Conservation (phyloP, 805 yeast genomes). For the Yamadazyma olivae region DNA sequence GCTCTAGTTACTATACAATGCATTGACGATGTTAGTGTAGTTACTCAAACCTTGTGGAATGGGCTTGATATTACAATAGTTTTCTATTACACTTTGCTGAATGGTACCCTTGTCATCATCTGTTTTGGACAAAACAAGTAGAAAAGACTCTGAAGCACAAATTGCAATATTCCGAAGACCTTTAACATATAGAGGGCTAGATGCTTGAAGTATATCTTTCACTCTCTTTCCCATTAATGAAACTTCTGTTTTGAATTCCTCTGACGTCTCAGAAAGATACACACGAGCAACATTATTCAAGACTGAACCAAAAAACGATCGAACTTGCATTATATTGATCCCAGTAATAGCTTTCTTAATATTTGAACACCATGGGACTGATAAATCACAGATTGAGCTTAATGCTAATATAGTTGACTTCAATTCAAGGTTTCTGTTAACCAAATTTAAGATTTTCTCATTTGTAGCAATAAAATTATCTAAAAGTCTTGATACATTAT, state of each 20-base stretch:
- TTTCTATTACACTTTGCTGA: not conserved
- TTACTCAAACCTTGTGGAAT: conserved; percentile 2
- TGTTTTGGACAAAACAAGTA: not conserved
- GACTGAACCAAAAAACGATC: conserved; percentile 1
- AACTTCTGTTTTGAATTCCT: conserved; percentile 4
- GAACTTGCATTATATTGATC: not conserved
- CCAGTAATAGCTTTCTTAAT: conserved; percentile 2
- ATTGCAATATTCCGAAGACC: conserved; percentile 6
- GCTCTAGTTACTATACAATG: not conserved
- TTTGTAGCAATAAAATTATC: too few relatives aligned
- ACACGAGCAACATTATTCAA: conserved; percentile 1
- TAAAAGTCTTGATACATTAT: too few relatives aligned
- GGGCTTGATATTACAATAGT: not conserved
- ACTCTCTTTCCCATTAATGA: not conserved
- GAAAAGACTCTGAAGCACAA: not conserved
- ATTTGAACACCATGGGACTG: not conserved
- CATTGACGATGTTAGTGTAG: not conserved
- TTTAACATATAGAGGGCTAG: not conserved
- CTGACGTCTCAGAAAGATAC: not conserved
- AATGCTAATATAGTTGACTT: conserved; percentile 3
- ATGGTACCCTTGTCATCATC: not conserved
- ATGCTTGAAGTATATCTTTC: not conserved
- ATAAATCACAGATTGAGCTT: not conserved
- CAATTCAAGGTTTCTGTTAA: conserved; percentile 1
- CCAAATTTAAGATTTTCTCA: not conserved